Evolutionary conservation across 495 filamentous ascomycete genomes (phyloP).

Genomic region (Tuber microsphaerosporum): DNA sequence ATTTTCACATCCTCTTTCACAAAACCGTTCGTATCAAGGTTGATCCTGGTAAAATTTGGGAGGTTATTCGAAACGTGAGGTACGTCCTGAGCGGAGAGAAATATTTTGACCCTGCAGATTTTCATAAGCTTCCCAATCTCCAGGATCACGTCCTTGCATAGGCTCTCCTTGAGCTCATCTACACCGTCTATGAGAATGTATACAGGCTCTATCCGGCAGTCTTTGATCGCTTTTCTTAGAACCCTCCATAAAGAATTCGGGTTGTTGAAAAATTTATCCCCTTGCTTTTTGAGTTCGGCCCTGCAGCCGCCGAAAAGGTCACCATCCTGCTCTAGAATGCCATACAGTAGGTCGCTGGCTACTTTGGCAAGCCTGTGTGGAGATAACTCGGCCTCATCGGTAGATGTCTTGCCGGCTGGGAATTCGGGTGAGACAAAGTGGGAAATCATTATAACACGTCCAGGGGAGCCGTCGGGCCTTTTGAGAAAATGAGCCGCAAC

Average conservation of each 20-base stretch:
- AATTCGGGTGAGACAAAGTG: neutral
- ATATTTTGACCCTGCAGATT: too few relatives aligned
- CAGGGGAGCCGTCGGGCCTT: slow-evolving; percentile 22
- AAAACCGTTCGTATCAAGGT: neutral
- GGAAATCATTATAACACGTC: neutral
- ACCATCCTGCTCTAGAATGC: neutral
- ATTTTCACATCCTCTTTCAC: neutral
- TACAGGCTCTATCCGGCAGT: neutral
- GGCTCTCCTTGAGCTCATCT: neutral
- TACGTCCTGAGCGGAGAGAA: too few relatives aligned
- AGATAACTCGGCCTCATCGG: neutral
- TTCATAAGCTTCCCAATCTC: neutral
- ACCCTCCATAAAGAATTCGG: neutral
- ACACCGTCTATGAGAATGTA: neutral
- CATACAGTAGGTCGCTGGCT: neutral
- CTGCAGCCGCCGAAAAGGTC: neutral
- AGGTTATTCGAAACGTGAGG: too few relatives aligned
- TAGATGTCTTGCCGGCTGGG: neutral
- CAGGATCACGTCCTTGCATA: neutral
- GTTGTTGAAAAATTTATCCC: neutral
- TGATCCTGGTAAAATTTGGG: neutral
- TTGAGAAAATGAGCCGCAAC: neutral
- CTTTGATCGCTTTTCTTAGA: neutral
- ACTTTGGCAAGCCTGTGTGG: neutral
- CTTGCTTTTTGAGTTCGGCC: neutral